These are phyloP conservation scores for Carallia brachiata DNA, from an alignment of 345 rosid genomes.

Conservation along the genomic window DNA sequence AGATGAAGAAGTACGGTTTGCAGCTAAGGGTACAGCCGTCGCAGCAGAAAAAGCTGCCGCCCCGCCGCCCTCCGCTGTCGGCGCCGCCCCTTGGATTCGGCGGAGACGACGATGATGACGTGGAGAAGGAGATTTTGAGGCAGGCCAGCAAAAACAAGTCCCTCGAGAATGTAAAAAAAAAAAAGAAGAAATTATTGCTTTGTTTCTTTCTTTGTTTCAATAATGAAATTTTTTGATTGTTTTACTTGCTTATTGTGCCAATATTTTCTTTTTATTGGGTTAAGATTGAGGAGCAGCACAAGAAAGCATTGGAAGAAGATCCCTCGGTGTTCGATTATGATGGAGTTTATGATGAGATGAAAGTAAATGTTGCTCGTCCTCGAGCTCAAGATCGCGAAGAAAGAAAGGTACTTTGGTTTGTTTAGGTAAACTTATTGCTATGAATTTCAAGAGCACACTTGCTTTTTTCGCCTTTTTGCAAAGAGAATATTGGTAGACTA, in stretches of 20 bases:
- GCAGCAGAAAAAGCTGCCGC: constrained; percentile 48
- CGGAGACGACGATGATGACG: constrained; percentile 56
- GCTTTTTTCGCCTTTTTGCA: too few species aligned
- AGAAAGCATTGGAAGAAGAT: constrained; percentile 81
- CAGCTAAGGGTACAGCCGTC: constrained; percentile 70
- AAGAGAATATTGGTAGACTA: too few species aligned
- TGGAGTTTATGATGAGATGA: constrained; percentile 82
- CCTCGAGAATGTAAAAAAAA: constrained; percentile 52
- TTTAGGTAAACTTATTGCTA: background rate
- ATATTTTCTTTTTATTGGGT: background rate
- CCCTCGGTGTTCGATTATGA: constrained; percentile 79
- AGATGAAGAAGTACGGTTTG: constrained; percentile 85
- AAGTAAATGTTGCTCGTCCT: constrained; percentile 51
- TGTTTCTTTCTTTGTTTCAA: background rate
- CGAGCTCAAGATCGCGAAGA: constrained; percentile 56
- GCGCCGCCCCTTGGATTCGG: constrained; percentile 48
- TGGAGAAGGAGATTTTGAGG: constrained; percentile 73
- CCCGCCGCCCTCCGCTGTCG: constrained; percentile 55
- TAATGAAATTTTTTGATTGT: background rate
- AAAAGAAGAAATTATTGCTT: too few species aligned
- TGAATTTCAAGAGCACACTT: background rate
- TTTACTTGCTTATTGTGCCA: background rate
- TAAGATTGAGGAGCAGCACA: constrained; percentile 86
- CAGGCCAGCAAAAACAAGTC: constrained; percentile 78
- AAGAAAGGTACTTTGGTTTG: constrained; percentile 50